Percentiles rank a stretch among this genome's conserved stretches.
phyloP scores from a whole-genome alignment of 345 rosid genomes.

The Sisymbrium irio region DNA sequence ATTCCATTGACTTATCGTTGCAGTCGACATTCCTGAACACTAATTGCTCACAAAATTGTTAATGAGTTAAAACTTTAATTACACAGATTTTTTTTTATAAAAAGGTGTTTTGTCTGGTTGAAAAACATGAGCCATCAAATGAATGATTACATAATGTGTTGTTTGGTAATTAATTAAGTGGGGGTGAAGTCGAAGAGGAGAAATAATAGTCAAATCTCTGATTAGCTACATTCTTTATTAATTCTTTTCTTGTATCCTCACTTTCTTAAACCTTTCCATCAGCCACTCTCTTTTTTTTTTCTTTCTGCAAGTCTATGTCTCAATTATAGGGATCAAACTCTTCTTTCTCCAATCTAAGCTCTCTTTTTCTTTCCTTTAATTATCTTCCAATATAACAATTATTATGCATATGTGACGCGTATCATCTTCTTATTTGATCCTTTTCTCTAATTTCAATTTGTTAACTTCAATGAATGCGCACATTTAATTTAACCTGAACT shows the following conservation, averaged over 20 bases:
- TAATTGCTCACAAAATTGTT: not conserved
- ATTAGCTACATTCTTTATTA: slow-evolving; percentile 29
- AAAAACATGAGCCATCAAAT: slow-evolving; percentile 23
- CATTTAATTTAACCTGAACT: not conserved
- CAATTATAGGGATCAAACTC: slow-evolving; percentile 26
- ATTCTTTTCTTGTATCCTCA: not conserved
- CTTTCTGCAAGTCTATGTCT: slow-evolving; percentile 17
- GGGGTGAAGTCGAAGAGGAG: not conserved
- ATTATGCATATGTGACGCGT: not conserved
- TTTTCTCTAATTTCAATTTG: not conserved
- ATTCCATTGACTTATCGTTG: slow-evolving; percentile 19
- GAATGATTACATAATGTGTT: slow-evolving; percentile 21
- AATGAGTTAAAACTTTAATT: slow-evolving; percentile 14
- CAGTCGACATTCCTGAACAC: not conserved
- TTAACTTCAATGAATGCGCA: not conserved
- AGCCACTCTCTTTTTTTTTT: not conserved
- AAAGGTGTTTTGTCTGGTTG: slow-evolving; percentile 28
- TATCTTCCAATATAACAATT: slow-evolving; percentile 1
- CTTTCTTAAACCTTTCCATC: slow-evolving; percentile 4
- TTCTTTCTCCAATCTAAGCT: slow-evolving; percentile 19
- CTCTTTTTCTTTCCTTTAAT: slow-evolving; percentile 10
- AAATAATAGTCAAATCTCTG: slow-evolving; percentile 21
- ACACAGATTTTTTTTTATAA: slow-evolving; percentile 13
- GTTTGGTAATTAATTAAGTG: slow-evolving; percentile 20
- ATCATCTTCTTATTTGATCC: not conserved